Evolutionary conservation across 2,329 filamentous ascomycete genomes (phyloP).

Genomic region (Xylaria sp.): DNA sequence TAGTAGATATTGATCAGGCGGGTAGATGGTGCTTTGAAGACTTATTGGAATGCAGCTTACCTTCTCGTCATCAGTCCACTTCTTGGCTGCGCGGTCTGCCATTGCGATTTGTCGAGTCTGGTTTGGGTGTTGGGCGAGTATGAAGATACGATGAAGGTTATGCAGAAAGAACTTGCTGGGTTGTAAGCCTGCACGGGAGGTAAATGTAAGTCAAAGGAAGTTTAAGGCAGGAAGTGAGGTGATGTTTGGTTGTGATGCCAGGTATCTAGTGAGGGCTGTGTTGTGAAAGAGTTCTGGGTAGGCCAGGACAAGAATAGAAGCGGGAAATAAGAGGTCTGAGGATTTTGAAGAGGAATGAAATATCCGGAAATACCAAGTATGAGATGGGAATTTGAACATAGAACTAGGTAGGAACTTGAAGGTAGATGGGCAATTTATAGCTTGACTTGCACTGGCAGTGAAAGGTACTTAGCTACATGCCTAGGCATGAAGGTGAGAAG

Average conservation of each 20-base stretch:
- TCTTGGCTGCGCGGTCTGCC: constrained; percentile 7
- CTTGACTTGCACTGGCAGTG: neutral
- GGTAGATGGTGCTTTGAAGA: neutral
- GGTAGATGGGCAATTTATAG: neutral
- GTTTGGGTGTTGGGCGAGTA: neutral
- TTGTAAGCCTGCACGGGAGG: neutral
- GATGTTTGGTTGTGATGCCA: neutral
- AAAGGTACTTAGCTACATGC: neutral
- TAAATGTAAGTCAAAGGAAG: neutral
- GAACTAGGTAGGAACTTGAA: neutral
- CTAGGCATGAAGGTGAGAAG: neutral
- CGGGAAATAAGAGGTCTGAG: neutral
- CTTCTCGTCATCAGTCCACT: constrained; percentile 28
- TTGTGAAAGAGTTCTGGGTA: neutral
- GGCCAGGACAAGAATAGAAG: neutral
- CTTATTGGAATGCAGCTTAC: constrained; percentile 5
- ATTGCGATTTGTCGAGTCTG: constrained; percentile 4
- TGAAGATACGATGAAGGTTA: neutral
- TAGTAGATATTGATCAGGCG: neutral
- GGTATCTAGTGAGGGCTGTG: neutral
- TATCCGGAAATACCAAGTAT: neutral
- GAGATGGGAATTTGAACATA: neutral
- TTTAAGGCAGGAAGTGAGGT: neutral
- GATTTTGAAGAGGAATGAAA: neutral
- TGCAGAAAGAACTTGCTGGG: neutral